phyloP scores from a whole-genome alignment of 2,329 filamentous ascomycete genomes.

The Trichophyton rubrum region DNA sequence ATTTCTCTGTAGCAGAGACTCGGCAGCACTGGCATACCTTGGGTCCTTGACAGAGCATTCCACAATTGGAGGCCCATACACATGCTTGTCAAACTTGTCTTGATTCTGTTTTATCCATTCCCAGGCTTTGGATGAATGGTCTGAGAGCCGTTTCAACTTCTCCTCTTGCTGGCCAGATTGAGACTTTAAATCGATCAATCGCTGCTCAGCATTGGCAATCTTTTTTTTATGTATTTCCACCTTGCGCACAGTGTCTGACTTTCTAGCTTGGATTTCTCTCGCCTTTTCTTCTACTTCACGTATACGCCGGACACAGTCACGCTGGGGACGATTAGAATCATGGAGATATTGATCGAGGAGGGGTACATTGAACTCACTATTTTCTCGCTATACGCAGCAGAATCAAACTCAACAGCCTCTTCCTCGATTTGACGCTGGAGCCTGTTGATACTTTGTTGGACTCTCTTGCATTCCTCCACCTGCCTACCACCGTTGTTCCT shows the following conservation, averaged over 20 bases:
- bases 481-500: slow-evolving; percentile 39
- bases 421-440: slow-evolving; percentile 50
- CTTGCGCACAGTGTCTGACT: slow-evolving; percentile 20
- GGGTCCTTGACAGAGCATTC: slow-evolving; percentile 67
- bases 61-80: slow-evolving; percentile 71
- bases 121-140: slow-evolving; percentile 59
- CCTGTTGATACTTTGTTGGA: slow-evolving; percentile 47
- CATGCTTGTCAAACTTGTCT: slow-evolving; percentile 55
- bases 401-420: slow-evolving; percentile 55
- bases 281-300: slow-evolving; percentile 31
- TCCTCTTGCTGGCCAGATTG: slow-evolving; percentile 60
- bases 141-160: slow-evolving; percentile 48
- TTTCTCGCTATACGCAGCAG: slow-evolving; percentile 56
- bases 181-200: slow-evolving; percentile 54
- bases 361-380: slow-evolving; percentile 45
- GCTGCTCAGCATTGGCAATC: slow-evolving; percentile 33
- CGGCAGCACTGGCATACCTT: slow-evolving; percentile 50
- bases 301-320: slow-evolving; percentile 39
- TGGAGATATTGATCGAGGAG: neutral
- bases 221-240: neutral
- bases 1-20: slow-evolving; percentile 42
- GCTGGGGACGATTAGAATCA: slow-evolving; percentile 29
- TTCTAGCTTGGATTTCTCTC: slow-evolving; percentile 29
- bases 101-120: slow-evolving; percentile 68
- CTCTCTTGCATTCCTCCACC: slow-evolving; percentile 39